Base-by-base conservation (phyloP, 257 asterid genomes). In the Solanum habrochaites region DNA sequence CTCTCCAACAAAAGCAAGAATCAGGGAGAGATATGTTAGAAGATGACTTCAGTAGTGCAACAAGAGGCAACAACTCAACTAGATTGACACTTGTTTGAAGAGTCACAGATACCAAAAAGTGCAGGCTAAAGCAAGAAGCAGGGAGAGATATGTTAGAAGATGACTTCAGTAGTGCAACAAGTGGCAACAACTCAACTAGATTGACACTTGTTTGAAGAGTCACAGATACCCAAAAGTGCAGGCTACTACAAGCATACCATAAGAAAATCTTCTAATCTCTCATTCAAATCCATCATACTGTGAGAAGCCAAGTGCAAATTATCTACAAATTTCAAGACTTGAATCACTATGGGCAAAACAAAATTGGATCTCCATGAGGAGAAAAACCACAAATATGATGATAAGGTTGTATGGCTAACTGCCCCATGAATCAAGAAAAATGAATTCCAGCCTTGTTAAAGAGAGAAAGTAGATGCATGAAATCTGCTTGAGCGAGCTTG, bases 391-490 rank as follows among this genome's bases (percentile, higher is more conserved):
- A 21, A 40, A 45, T 27, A 47, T 27, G 29, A 14, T 23, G 27
- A 80, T 47, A 80, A 80, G 16, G 29, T 49, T 16, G 3, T 27
- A 80, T 29, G 15, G 10, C 11, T 80, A 72, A 85, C 23, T 73
- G 81, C 82, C 52, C 71, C 83, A 45, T 81, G 7, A 39, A 86
- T 90, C 93, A 96, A 85, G 98, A 93, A 87, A 96, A 96, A 91
- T 94, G 99, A 81, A 96, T 94, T 16, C 99, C 99, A 83, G 98
- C 94, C 89, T 90, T 88, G 87, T 95, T 94, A 77, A 96, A 96
- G 67, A 95, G 88, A 67, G 98, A 90, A 85, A 97, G 95, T 40
- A 97, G 91, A 87, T 92, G 96, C 96, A 95, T 94, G 83, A 95
- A 97, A 90, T 97, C 98, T 20, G 92, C 93, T 71, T 95, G 99